Evolutionary conservation across 345 rosid species (phyloP).

Genomic region (Gossypioides kirkii): DNA sequence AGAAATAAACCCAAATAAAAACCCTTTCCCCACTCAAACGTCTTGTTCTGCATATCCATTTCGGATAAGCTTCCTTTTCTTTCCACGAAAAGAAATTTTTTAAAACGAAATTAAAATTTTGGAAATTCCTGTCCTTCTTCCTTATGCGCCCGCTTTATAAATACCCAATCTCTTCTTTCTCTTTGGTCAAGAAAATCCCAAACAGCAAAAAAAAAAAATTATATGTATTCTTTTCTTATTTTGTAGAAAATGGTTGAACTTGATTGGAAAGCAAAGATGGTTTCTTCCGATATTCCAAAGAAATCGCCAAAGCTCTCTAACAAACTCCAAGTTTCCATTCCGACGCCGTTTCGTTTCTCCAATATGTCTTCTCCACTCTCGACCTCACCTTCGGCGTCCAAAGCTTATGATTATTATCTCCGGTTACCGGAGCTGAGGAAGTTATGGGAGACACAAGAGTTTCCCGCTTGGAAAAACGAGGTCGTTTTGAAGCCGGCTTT

Average conservation of each 20-base stretch:
- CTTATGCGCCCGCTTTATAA: constrained; percentile 23
- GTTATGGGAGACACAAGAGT: constrained; percentile 44
- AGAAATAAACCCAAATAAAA: neutral
- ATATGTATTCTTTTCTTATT: neutral
- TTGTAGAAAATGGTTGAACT: constrained; percentile 57
- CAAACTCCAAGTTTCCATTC: constrained; percentile 48
- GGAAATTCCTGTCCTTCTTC: constrained; percentile 20
- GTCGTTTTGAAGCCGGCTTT: constrained; percentile 62
- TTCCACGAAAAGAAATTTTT: neutral
- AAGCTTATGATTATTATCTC: constrained; percentile 69
- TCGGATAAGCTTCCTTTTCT: constrained; percentile 38
- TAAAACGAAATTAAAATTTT: neutral
- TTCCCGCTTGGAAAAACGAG: constrained; percentile 63
- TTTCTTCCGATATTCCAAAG: constrained; percentile 40
- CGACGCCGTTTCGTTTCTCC: constrained; percentile 23
- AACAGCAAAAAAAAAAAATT: neutral
- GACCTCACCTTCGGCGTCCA: constrained; percentile 42
- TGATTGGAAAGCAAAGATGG: constrained; percentile 52
- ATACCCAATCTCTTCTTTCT: neutral
- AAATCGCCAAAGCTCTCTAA: constrained; percentile 40
- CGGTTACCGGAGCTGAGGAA: constrained; percentile 62
- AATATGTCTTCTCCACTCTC: constrained; percentile 29
- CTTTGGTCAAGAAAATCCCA: neutral
- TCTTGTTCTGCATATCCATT: neutral
- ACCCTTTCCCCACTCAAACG: neutral